phyloP scores from a whole-genome alignment of 345 rosid species.

The Theobroma cacao region DNA sequence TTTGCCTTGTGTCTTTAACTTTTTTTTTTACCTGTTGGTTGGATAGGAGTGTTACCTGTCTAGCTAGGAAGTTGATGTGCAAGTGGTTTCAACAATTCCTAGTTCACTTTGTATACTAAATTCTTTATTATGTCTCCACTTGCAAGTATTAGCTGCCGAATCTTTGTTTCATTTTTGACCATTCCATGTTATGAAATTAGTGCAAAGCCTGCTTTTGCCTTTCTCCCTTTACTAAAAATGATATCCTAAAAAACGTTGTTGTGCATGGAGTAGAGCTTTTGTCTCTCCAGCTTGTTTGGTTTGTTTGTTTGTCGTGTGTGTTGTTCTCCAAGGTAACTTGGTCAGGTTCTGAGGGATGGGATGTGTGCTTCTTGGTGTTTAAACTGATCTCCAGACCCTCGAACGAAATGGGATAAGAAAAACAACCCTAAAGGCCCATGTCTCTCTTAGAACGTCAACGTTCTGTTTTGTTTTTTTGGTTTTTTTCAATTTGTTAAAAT shows the following conservation, averaged over 20 bases:
- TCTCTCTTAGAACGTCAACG: no score
- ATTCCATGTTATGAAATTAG: neutral
- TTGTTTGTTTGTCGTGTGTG: no score
- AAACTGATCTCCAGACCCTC: no score
- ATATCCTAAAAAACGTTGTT: neutral
- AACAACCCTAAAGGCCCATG: no score
- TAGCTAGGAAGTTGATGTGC: neutral
- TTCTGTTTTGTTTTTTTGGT: no score
- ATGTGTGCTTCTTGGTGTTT: no score
- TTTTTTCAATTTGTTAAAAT: no score
- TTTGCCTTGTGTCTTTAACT: neutral
- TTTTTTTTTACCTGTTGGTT: neutral
- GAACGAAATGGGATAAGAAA: no score
- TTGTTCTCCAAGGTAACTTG: no score
- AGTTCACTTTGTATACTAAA: slow-evolving; percentile 1
- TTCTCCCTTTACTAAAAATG: neutral
- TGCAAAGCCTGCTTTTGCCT: neutral
- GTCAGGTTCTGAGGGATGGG: no score
- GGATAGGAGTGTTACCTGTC: neutral
- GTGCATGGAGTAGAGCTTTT: neutral
- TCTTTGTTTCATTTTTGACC: neutral
- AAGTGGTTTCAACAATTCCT: neutral
- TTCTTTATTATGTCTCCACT: neutral
- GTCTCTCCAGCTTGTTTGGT: neutral
- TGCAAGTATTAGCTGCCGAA: neutral